Base-by-base conservation (phyloP, 208 protist genomes). In the Novymonas esmeraldas region DNA sequence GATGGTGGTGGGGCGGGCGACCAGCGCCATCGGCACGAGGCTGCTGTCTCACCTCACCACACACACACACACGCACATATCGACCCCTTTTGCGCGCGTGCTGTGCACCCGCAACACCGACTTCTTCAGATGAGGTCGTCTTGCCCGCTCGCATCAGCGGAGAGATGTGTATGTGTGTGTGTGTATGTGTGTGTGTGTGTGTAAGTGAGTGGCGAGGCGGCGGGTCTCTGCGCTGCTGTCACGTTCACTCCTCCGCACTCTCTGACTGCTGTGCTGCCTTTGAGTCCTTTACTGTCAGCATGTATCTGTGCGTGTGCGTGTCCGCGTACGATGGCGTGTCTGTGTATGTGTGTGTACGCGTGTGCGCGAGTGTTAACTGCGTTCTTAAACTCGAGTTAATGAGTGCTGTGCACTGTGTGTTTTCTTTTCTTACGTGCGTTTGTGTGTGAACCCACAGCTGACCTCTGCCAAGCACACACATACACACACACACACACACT, bases 391-490 rank as follows among this genome's bases (percentile, higher is more conserved):
- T 56, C 50, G 50, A 56, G 50, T 41, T 56, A 56, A 50, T 45
- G 26, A 28, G 20, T 38, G 31, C 57, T 34, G 18, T 26, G 63
- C 56, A 56, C 16, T 62, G 54, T 45, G 16, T 2, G 14, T 68
- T 61, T 42, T 58, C 39, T 64, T 64, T 24, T 3, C 5, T 59
- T 14, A 48, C 42, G 18, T 24, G n/a, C n/a, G n/a, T n/a, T n/a
- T n/a, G n/a, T n/a, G n/a, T 10, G 42, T 48, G 6, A 24, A 0
- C 11, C 6, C 42, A 4, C 42, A 24, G n/a, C n/a, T 48, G 22
- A 48, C 10, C 1, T 5, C 42, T 0, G 22, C 6, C 42, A 20
- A 48, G 13, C 13, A 48, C 18, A 0, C 6, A 7, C n/a, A 20
- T 20, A 0, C 2, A 20, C 42, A 48, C 9, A n/a, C 45, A 16